Evolutionary conservation across 768 basidiomycete genomes (phyloP), one percentile per base, ranked within the genome.

Genomic region (Lactifluus volemus): DNA sequence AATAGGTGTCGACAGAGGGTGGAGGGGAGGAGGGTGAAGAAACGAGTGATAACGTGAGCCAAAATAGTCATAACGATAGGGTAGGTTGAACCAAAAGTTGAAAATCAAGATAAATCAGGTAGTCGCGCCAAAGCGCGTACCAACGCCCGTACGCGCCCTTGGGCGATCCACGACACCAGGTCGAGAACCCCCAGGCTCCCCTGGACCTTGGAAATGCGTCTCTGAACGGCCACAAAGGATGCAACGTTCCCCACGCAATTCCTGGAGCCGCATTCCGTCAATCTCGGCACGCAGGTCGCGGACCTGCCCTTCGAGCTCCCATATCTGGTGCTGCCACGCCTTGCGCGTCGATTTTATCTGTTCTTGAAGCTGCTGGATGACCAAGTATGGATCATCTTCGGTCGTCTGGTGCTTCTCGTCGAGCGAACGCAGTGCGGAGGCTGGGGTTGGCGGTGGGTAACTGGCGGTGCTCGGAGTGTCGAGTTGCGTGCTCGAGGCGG

Each of bases 281-380:
- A 92, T 70, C 70, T 91, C 86, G 19, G 79, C 76, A 64, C 86
- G 84, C 59, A 92, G 74, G 69, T 86, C 84, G 51, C 81, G 80
- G 49, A 92, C 80, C 69, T 88, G 86, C 12, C 81, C 80, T 68
- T 88, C 88, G 53, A 92, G 73, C 68, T 90, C 89, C 84, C 80
- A 83, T 53, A 89, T 79, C 60, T 87, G 84, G 59, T 77, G 80
- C 67, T 88, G 85, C 85, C 86, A 89, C 21, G 79, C 80, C 64
- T 79, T 78, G 56, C 84, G 83, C 29, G 83, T 73, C 9, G 76
- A 74, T 41, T 73, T 67, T 41, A 89, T 74, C 69, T 88, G 83
- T 36, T 87, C 82, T 67, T 84, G 86, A 39, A 88, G 71, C 19
- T 77, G 73, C 61, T 77, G 76, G 42, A 87, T 75, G 34, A 79